Evolutionary conservation across 2,329 filamentous ascomycete species (phyloP), one percentile per base, ranked within the genome.

Genomic region (Camptophora hylomeconis): DNA sequence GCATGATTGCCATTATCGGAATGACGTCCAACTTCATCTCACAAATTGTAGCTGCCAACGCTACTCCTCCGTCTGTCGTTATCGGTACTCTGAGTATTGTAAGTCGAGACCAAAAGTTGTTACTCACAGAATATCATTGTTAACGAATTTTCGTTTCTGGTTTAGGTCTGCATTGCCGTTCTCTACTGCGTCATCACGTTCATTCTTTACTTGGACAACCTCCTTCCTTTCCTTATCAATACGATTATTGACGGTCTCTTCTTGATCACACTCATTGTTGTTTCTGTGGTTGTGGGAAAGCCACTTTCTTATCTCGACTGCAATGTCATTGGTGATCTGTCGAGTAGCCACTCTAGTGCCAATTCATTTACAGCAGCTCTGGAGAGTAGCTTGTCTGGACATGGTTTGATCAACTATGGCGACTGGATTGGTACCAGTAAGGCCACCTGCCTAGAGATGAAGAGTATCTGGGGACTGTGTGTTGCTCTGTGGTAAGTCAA

Each of bases 401-500:
- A 61, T 27, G 63, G 61, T n/a, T 60, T 51, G 21, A 48, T 73
- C 31, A 56, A 60, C 12, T 59, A 72, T 35, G 46, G 48, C 9
- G 53, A 60, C 32, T 75, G 69, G 67, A 68, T 71, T 24, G 69
- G 68, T n/a, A 62, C 66, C 6, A 72, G 62, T 8, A 67, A 63
- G 49, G 48, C 67, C 11, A 79, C 80, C 31, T 94, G 86, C 60
- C 73, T 75, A 47, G 75, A 89, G 61, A 74, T 84, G 52, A 92
- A 92, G 65, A 72, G 79, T 10, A 71, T 89, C 41, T 93, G 84
- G 86, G 84, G 83, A 1, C 56, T 93, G 36, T 71, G 73, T 51
- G 86, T 93, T 53, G 75, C 75, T 4, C 67, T 92, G 27, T 83
- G 68, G 68, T 72, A 49, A 48, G 64, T 61, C 26, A 17, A 18